These are phyloP conservation scores for Pythium insidiosum DNA, from an alignment of 352 stramenopile genomes.

Conservation along the genomic window DNA sequence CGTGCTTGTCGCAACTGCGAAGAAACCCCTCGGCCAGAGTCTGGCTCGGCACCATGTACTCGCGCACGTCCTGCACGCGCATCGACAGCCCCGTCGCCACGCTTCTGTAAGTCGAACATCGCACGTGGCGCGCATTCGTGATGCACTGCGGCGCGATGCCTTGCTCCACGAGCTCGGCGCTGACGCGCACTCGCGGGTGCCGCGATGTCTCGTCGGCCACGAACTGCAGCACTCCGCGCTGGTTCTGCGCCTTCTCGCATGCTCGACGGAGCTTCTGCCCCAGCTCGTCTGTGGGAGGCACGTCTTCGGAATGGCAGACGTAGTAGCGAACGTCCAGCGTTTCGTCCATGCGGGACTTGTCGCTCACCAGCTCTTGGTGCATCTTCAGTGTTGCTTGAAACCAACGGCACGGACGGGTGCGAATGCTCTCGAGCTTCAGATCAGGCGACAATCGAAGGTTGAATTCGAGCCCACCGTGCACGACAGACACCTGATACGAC, in stretches of 20 bases:
- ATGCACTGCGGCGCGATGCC: slow-evolving; percentile 31
- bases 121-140: slow-evolving; percentile 52
- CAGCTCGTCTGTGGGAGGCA: slow-evolving; percentile 36
- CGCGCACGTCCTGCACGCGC: slow-evolving; percentile 24
- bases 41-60: slow-evolving; percentile 44
- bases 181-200: slow-evolving; percentile 35
- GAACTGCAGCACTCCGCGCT: slow-evolving; percentile 55
- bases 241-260: slow-evolving; percentile 12
- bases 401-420: slow-evolving; percentile 56
- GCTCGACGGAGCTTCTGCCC: slow-evolving; percentile 12
- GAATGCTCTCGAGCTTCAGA: slow-evolving; percentile 50
- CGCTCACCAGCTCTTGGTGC: slow-evolving; percentile 65
- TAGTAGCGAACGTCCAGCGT: slow-evolving; percentile 75
- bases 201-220: slow-evolving; percentile 5
- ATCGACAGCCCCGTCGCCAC: slow-evolving; percentile 5
- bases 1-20: slow-evolving; percentile 37
- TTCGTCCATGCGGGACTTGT: slow-evolving; percentile 44
- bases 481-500: slow-evolving; percentile 59
- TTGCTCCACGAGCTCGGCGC: slow-evolving; percentile 30
- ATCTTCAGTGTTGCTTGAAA: slow-evolving; percentile 79
- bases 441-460: slow-evolving; percentile 46
- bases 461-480: slow-evolving; percentile 53
- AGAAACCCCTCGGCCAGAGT: slow-evolving; percentile 41
- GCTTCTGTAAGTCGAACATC: slow-evolving; percentile 33
- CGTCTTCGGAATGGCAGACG: slow-evolving; percentile 56